These are phyloP conservation scores for Yamadazyma aaseri DNA, from an alignment of 1,139 yeast genomes.

Conservation along the genomic window DNA sequence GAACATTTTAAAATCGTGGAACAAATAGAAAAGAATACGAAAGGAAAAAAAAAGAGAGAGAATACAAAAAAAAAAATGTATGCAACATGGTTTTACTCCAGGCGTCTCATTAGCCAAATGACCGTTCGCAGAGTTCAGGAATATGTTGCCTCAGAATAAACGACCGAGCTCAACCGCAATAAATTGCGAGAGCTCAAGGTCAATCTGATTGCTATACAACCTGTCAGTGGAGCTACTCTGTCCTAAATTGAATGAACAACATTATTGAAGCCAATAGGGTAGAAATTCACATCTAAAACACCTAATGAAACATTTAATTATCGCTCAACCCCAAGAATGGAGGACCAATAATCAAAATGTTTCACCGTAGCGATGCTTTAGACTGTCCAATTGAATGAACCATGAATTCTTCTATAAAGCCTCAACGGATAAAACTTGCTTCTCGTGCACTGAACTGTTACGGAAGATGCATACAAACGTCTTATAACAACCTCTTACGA, in stretches of 20 bases:
- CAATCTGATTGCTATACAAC: slow-evolving; percentile 61
- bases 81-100: slow-evolving; percentile 93
- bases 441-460: slow-evolving; percentile 74
- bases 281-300: slow-evolving; percentile 3
- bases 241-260: slow-evolving; percentile 36
- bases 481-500: slow-evolving; percentile 27
- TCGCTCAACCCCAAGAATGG: slow-evolving; percentile 57
- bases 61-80: slow-evolving; percentile 39
- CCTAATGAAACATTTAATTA: slow-evolving; percentile 4
- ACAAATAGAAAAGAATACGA: too few species aligned
- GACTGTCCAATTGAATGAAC: slow-evolving; percentile 5
- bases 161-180: slow-evolving; percentile 56
- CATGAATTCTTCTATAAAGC: background rate
- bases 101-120: slow-evolving; percentile 70
- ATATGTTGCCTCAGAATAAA: slow-evolving; percentile 70
- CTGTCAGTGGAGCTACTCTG: slow-evolving; percentile 92
- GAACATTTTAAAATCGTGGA: too few species aligned
- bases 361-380: slow-evolving; percentile 27
- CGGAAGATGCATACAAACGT: slow-evolving; percentile 38
- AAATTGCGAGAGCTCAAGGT: slow-evolving; percentile 61
- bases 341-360: slow-evolving; percentile 40
- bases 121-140: slow-evolving; percentile 89
- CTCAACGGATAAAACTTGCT: slow-evolving; percentile 40
- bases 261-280: slow-evolving; percentile 2
- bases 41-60: too few species aligned